A percentile compares a stretch with the other conserved stretches of the same genome.
Conservation (phyloP, 1,284 basidiomycete species). For the Malassezia restricta region DNA sequence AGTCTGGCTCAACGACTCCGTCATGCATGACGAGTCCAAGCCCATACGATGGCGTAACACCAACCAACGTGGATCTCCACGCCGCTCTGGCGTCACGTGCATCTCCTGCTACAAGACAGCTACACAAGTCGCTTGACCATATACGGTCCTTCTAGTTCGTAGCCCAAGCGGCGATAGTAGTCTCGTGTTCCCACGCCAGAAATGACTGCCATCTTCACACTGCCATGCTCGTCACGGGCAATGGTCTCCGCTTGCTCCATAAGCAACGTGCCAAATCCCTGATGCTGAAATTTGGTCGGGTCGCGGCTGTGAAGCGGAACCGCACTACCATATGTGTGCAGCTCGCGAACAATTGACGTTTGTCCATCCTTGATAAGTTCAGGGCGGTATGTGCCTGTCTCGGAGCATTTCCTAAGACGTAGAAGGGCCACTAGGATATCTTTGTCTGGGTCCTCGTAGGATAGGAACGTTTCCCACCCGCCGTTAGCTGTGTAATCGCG, state of each 20-base stretch:
- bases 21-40: too few species aligned
- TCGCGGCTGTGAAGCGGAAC: constrained; percentile 93
- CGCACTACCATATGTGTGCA: constrained; percentile 98
- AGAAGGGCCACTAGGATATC: constrained; percentile 93
- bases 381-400: constrained; percentile 87
- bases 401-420: constrained; percentile 83
- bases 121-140: constrained; percentile 8
- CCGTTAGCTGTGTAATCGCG: constrained; percentile 87
- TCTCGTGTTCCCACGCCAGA: constrained; percentile 89
- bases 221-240: constrained; percentile 93
- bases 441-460: constrained; percentile 91
- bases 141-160: constrained; percentile 81
- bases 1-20: too few species aligned
- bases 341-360: constrained; percentile 85
- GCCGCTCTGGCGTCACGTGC: too few species aligned
- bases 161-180: constrained; percentile 84
- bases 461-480: constrained; percentile 98
- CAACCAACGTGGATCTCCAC: too few species aligned
- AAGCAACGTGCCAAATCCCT: constrained; percentile 89
- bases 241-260: constrained; percentile 99
- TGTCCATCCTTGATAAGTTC: constrained; percentile 69
- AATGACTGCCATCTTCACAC: constrained; percentile 85
- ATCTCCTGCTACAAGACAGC: neutral
- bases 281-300: constrained; percentile 62
- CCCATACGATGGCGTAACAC: too few species aligned